A percentile compares a stretch with the other conserved stretches of the same genome.
These are phyloP conservation scores for Crepidotus sp. DNA, from an alignment of 1,284 basidiomycete genomes.

Conservation along the genomic window DNA sequence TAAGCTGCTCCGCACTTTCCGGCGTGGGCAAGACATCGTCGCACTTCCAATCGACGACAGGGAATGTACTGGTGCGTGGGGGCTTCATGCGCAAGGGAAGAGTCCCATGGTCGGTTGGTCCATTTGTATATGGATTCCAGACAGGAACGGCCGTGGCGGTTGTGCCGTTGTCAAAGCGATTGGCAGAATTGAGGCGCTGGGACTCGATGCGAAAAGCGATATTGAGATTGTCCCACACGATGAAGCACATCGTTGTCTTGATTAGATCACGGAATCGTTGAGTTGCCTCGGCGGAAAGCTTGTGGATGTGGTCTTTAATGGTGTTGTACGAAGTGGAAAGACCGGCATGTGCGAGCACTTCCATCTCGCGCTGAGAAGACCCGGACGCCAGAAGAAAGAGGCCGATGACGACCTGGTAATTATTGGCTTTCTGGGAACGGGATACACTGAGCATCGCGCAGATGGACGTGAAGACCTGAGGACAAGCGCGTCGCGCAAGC, in stretches of 20 bases:
- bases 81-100: constrained; percentile 18
- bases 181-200: constrained; percentile 8
- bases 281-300: constrained; percentile 19
- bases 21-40: constrained; percentile 7
- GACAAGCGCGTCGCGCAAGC: neutral
- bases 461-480: constrained; percentile 17
- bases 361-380: constrained; percentile 14
- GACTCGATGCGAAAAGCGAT: constrained; percentile 9
- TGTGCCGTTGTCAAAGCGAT: constrained; percentile 26
- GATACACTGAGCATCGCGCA: constrained; percentile 17
- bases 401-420: constrained; percentile 15
- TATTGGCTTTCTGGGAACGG: constrained; percentile 17
- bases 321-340: constrained; percentile 22
- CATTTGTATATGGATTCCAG: constrained; percentile 13
- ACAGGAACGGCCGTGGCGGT: constrained; percentile 22
- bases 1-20: neutral
- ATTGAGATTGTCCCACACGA: constrained; percentile 14
- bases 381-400: constrained; percentile 18
- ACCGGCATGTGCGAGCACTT: constrained; percentile 21
- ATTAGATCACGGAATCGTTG: constrained; percentile 12
- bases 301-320: constrained; percentile 20
- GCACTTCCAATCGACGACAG: neutral
- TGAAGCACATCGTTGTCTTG: constrained; percentile 13
- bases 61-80: constrained; percentile 2
- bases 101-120: constrained; percentile 9